Conservation (phyloP, 2,329 filamentous ascomycete genomes). For the Claviceps citrina region DNA sequence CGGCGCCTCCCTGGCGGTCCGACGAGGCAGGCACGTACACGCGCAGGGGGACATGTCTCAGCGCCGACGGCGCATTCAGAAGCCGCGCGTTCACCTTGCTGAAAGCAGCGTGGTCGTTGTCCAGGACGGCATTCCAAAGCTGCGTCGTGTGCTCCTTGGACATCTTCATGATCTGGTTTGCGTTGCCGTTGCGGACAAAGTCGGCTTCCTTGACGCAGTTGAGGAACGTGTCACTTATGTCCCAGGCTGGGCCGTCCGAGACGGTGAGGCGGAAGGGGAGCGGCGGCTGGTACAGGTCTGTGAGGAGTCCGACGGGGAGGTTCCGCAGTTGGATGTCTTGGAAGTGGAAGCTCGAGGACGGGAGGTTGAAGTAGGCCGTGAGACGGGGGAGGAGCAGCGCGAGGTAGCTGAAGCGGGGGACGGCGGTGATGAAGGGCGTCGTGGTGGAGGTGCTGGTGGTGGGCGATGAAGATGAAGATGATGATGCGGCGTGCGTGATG, state of each 20-base stretch:
- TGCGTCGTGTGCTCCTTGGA: constrained; percentile 70
- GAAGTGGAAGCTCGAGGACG: constrained; percentile 45
- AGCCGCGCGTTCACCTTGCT: constrained; percentile 60
- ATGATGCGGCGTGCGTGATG: constrained; percentile 31
- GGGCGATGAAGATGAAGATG: background rate
- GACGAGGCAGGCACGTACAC: constrained; percentile 55
- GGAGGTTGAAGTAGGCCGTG: constrained; percentile 33
- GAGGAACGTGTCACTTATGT: constrained; percentile 46
- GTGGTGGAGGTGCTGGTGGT: constrained; percentile 15
- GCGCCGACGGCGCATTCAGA: constrained; percentile 55
- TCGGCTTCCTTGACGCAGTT: constrained; percentile 61
- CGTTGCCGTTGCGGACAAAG: constrained; percentile 74
- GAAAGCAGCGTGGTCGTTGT: constrained; percentile 61
- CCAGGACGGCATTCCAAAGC: constrained; percentile 66
- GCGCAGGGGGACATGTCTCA: constrained; percentile 74
- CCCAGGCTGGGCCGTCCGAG: constrained; percentile 39
- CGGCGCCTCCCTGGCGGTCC: constrained; percentile 17
- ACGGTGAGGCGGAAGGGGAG: constrained; percentile 42
- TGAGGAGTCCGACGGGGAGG: constrained; percentile 36
- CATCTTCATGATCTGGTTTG: constrained; percentile 78
- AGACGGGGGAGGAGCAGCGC: constrained; percentile 41
- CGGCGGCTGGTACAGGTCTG: constrained; percentile 39
- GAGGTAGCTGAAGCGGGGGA: constrained; percentile 45
- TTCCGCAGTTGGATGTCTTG: constrained; percentile 38
- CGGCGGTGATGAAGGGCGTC: constrained; percentile 35